phyloP scores from a whole-genome alignment of 768 basidiomycete species.

The Wakefieldia striispora region DNA sequence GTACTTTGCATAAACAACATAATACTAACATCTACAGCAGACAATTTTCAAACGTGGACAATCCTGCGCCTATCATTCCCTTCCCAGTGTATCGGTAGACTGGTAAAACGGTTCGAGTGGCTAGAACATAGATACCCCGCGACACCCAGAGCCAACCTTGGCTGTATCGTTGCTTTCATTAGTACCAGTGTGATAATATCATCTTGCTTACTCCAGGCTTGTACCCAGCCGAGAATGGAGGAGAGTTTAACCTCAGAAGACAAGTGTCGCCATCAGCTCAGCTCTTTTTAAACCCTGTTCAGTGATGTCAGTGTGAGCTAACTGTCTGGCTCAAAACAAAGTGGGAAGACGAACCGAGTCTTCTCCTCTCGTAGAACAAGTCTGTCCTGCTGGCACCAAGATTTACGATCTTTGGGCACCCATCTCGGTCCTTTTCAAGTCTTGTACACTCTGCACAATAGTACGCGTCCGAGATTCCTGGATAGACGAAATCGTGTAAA shows the following conservation, averaged over 20 bases:
- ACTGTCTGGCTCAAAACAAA: not conserved
- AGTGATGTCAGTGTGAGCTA: not conserved
- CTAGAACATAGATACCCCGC: conserved; percentile 5
- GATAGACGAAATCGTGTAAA: not conserved
- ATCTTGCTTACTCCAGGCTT: not conserved
- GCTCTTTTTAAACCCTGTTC: conserved; percentile 34
- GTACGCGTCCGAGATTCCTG: conserved; percentile 98
- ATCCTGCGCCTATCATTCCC: conserved; percentile 58
- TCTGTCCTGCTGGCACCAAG: conserved; percentile 93
- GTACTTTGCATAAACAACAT: not conserved
- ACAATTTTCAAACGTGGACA: conserved; percentile 56
- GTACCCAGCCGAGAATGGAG: not conserved
- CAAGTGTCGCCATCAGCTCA: conserved; percentile 7
- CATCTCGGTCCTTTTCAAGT: conserved; percentile 95
- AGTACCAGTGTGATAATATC: conserved; percentile 2
- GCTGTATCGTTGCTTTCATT: conserved; percentile 2
- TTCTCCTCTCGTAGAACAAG: conserved; percentile 86
- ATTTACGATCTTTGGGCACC: conserved; percentile 98
- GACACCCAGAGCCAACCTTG: not conserved
- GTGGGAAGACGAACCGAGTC: conserved; percentile 55
- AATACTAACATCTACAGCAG: conserved; percentile 31
- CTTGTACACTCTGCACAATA: conserved; percentile 98
- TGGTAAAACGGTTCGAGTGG: conserved; percentile 22
- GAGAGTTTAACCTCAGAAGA: not conserved
- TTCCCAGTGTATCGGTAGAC: conserved; percentile 61